Percentiles rank a stretch among this genome's conserved stretches.
phyloP scores from a whole-genome alignment of 495 filamentous ascomycete species.

The Neurospora africana region DNA sequence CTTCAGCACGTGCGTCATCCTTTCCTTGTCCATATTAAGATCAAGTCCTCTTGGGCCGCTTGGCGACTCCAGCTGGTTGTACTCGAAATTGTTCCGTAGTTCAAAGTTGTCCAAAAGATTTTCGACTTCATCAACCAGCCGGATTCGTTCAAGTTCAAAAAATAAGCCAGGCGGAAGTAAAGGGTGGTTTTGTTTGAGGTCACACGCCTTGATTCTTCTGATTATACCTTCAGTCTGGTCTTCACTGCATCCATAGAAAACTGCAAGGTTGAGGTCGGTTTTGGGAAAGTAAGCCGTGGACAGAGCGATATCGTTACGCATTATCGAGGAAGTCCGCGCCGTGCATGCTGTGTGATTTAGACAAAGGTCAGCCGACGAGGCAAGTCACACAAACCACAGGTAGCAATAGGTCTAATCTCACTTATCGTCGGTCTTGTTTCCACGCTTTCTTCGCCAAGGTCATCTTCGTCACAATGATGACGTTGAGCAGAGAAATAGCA shows the following conservation, averaged over 20 bases:
- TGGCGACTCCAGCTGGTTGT: not conserved
- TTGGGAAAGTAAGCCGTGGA: not conserved
- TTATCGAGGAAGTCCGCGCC: not conserved
- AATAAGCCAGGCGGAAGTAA: not conserved
- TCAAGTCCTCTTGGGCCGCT: not conserved
- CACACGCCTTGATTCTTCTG: not conserved
- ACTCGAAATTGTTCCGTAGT: not conserved
- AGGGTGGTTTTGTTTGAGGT: not conserved
- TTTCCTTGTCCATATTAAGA: not conserved
- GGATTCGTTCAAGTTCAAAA: not conserved
- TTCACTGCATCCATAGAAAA: not conserved
- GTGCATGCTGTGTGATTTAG: not conserved
- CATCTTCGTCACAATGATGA: not conserved
- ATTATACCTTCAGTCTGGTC: not conserved
- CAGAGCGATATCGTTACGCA: not conserved
- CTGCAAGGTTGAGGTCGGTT: not conserved
- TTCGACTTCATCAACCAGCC: not conserved
- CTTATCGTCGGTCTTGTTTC: not conserved
- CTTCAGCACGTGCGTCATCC: not conserved
- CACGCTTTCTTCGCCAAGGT: not conserved
- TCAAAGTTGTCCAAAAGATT: not conserved
- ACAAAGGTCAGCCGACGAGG: too few species aligned
- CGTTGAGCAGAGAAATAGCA: slow-evolving; percentile 2
- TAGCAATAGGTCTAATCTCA: too few species aligned
- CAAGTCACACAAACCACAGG: too few species aligned